These are phyloP conservation scores for Talaromyces sp. DNA, from an alignment of 2,329 filamentous ascomycete genomes.

Conservation along the genomic window DNA sequence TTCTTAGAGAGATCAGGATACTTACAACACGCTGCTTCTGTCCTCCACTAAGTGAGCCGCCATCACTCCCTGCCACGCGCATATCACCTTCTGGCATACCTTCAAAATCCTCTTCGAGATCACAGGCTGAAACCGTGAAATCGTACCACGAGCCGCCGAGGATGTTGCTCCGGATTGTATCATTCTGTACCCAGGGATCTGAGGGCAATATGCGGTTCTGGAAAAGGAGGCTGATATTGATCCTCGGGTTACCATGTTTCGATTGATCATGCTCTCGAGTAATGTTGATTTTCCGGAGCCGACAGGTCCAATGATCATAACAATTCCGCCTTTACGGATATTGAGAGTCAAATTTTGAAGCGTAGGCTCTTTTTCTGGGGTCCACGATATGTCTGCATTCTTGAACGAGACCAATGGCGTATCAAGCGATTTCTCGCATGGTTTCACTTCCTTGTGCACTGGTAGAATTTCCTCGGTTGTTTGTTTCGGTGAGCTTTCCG, in stretches of 20 bases:
- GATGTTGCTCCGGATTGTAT: conserved; percentile 34
- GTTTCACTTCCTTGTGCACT: not conserved
- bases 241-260: not conserved
- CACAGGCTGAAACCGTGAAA: conserved; percentile 28
- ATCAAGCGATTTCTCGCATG: not conserved
- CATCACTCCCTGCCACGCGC: conserved; percentile 52
- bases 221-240: not conserved
- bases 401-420: not conserved
- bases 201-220: conserved; percentile 38
- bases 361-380: not conserved
- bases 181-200: conserved; percentile 33
- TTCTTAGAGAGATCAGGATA: not conserved
- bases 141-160: conserved; percentile 31
- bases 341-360: not conserved
- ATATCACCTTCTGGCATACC: conserved; percentile 42
- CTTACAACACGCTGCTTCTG: conserved; percentile 44
- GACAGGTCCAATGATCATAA: conserved; percentile 45
- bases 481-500: not conserved
- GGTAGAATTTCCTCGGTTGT: not conserved
- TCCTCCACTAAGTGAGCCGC: conserved; percentile 53
- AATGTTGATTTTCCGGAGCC: conserved; percentile 52
- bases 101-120: conserved; percentile 39
- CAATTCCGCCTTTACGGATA: conserved; percentile 27
- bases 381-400: conserved; percentile 1
- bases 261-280: conserved; percentile 28